Evolutionary conservation across 345 rosid genomes (phyloP).

Genomic region (Crucihimalaya himalaica): DNA sequence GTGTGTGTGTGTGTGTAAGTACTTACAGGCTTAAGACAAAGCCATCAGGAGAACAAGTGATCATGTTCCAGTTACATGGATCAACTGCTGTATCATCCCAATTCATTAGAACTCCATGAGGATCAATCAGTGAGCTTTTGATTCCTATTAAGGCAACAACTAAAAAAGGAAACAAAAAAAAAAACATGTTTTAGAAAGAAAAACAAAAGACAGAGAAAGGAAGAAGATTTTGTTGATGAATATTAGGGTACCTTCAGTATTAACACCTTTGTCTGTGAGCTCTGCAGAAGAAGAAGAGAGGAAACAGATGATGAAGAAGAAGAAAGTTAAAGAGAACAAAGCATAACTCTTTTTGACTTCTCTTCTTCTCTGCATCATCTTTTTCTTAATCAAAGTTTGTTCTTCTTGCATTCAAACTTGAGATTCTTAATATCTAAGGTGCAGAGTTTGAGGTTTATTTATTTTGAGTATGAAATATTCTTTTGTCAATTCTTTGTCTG

Average conservation of each 20-base stretch:
- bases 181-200: not conserved
- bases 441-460: conserved; percentile 10
- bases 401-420: conserved; percentile 5
- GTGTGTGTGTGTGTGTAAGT: not conserved
- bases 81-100: conserved; percentile 85
- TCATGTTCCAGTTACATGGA: conserved; percentile 87
- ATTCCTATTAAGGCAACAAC: conserved; percentile 81
- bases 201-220: not conserved
- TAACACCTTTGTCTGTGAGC: conserved; percentile 79
- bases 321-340: conserved; percentile 40
- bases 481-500: conserved; percentile 4
- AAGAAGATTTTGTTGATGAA: not conserved
- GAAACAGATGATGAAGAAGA: conserved; percentile 1
- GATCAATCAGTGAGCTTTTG: conserved; percentile 54
- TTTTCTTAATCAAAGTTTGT: conserved; percentile 24
- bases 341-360: conserved; percentile 10
- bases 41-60: conserved; percentile 69
- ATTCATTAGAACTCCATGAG: conserved; percentile 58
- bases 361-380: conserved; percentile 44
- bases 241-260: conserved; percentile 86
- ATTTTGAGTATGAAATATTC: conserved; percentile 11
- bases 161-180: conserved; percentile 32
- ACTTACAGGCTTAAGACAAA: conserved; percentile 75
- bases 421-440: not conserved
- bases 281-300: conserved; percentile 51